A percentile compares a stretch with the other conserved stretches of the same genome.
Conservation (phyloP, 768 basidiomycete species). For the Rhodocollybia butyracea region DNA sequence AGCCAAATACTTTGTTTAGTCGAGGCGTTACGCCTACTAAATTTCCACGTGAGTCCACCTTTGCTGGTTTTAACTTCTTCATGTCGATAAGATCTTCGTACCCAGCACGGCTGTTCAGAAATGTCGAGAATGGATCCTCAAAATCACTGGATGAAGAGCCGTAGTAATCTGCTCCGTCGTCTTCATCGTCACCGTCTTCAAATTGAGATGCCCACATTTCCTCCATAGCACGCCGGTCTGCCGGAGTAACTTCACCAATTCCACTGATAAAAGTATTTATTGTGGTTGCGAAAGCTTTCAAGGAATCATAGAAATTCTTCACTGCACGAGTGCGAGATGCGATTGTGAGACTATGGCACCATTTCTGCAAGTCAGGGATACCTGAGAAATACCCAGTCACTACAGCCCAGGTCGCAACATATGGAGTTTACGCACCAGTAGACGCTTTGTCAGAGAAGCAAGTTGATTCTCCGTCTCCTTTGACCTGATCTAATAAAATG, state of each 20-base stretch:
- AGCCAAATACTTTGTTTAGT: conserved; percentile 33
- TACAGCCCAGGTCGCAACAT: neutral
- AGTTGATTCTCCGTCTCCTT: conserved; percentile 55
- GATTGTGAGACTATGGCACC: conserved; percentile 55
- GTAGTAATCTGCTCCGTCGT: neutral
- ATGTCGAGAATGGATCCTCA: conserved; percentile 30
- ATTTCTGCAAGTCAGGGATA: conserved; percentile 52
- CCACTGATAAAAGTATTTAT: conserved; percentile 48
- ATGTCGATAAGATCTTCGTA: neutral
- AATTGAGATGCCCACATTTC: conserved; percentile 49
- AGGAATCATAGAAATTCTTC: conserved; percentile 40
- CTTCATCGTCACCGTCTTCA: conserved; percentile 12
- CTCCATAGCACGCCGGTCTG: conserved; percentile 48
- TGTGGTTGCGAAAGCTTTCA: conserved; percentile 46
- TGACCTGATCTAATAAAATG: conserved; percentile 44
- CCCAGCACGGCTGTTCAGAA: conserved; percentile 24
- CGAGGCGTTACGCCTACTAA: conserved; percentile 44
- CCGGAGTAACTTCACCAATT: conserved; percentile 47
- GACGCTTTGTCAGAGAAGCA: conserved; percentile 23
- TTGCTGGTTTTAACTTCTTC: conserved; percentile 17
- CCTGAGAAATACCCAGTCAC: conserved; percentile 51
- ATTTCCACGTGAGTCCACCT: conserved; percentile 40
- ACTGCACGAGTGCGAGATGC: conserved; percentile 41
- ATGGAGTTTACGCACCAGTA: neutral
- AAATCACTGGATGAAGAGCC: neutral